Evolutionary conservation across 108 stramenopile species (phyloP), one percentile per base, ranked within the genome.

Genomic region (Aurantiochytrium sp.): DNA sequence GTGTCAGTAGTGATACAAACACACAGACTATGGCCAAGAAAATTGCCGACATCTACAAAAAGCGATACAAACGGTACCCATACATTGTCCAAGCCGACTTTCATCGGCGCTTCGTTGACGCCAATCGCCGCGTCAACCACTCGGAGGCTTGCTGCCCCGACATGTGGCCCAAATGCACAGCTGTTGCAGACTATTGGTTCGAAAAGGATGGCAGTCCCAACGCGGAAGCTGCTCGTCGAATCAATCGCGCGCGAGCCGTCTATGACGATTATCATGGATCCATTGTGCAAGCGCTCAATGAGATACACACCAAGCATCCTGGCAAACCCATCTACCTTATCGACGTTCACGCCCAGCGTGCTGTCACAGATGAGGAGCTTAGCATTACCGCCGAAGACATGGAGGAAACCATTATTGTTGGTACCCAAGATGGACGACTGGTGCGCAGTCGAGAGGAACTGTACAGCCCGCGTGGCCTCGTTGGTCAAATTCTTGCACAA

Each of bases 121-220:
- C 51, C n/a, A 83, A 83, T 4, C 76, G 76, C n/a, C 76, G 76
- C n/a, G 51, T 83, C 51, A 83, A 83, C 28, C 49, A 53, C 28
- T 83, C 76, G 6, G 76, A 83, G 23, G 45, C 76, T n/a, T 83
- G 76, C 76, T 83, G 76, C 51, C 45, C 19, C 18, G 51, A 53
- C 6, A 53, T 83, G 51, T 83, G 76, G 76, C 76, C 76, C 14
- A 83, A 83, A 35, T 83, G 76, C 76, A 83, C 76, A 16, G 76
- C 76, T 2, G 76, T 83, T 83, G 76, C 76, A 23, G 76, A 83
- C 1, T 83, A 83, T 23, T 6, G 45, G n/a, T 83, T 83, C 25
- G 23, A 10, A 8, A 0, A 12, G 25, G 23, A 83, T 6, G 76
- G 76, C 28, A 8, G 23, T 6, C 10, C 23, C 25, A 45, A 83